A percentile compares a stretch with the other conserved stretches of the same genome.
phyloP scores from a whole-genome alignment of 306 rosid genomes.

The Pyrus communis region DNA sequence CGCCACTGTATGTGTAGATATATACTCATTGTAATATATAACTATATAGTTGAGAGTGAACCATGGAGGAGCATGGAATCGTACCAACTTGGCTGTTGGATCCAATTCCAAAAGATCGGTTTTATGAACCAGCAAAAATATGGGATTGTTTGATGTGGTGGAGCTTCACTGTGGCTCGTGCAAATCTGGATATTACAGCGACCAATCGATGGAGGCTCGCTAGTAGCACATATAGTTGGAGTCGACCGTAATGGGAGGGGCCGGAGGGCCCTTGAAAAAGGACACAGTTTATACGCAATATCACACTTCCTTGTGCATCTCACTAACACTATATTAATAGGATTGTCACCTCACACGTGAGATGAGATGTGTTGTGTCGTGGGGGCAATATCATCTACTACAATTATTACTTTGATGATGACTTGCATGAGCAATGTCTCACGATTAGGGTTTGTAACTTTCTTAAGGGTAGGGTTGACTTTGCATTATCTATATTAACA shows the following conservation, averaged over 20 bases:
- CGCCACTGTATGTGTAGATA: too few relatives aligned
- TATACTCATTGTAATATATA: neutral
- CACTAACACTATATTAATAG: neutral
- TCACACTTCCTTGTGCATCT: neutral
- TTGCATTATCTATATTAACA: neutral
- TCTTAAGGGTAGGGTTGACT: neutral
- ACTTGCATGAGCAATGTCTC: conserved; percentile 1
- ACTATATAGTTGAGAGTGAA: neutral
- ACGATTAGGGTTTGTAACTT: neutral
- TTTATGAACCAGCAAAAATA: neutral
- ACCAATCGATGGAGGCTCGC: neutral
- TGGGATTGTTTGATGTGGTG: conserved; percentile 15
- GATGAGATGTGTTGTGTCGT: neutral
- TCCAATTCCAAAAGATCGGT: neutral
- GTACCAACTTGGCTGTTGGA: conserved; percentile 32
- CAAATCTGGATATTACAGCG: neutral
- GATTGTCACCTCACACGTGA: conserved; percentile 7
- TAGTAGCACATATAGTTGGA: neutral
- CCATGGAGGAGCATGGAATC: conserved; percentile 22
- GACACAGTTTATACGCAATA: neutral
- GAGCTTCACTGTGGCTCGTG: neutral
- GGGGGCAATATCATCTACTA: neutral
- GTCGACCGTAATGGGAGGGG: neutral
- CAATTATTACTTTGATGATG: conserved; percentile 1
- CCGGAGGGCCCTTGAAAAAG: conserved; percentile 2